These are phyloP conservation scores for Arthrobotrys conoides DNA, from an alignment of 2,329 filamentous ascomycete species.

Conservation along the genomic window DNA sequence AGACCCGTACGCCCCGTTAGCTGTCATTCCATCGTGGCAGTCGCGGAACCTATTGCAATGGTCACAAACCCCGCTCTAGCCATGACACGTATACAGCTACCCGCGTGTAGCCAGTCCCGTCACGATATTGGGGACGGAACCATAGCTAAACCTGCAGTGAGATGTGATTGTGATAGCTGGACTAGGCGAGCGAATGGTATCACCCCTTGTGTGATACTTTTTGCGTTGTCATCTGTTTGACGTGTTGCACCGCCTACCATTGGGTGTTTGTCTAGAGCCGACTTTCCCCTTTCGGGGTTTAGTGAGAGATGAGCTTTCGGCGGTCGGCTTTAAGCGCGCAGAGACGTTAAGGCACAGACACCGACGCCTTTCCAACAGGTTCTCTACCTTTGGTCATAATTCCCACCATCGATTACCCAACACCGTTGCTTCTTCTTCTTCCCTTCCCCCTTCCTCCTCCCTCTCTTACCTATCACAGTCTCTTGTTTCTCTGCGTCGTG, in stretches of 20 bases:
- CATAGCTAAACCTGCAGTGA: constrained; percentile 47
- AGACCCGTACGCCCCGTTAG: constrained; percentile 11
- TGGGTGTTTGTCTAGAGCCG: constrained; percentile 23
- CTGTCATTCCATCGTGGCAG: constrained; percentile 40
- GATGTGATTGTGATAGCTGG: constrained; percentile 60
- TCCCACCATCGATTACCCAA: not conserved
- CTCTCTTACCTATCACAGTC: constrained; percentile 11
- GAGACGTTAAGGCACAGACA: constrained; percentile 14
- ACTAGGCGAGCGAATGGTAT: constrained; percentile 60
- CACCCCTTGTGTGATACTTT: constrained; percentile 41
- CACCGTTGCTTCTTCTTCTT: constrained; percentile 19
- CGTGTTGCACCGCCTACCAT: constrained; percentile 44
- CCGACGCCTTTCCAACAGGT: constrained; percentile 53
- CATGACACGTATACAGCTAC: constrained; percentile 54
- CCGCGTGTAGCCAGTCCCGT: constrained; percentile 57
- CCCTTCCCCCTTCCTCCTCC: not conserved
- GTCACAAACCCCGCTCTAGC: constrained; percentile 34
- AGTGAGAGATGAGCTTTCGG: constrained; percentile 21
- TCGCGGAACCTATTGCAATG: constrained; percentile 35
- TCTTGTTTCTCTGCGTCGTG: constrained; percentile 17
- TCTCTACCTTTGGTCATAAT: constrained; percentile 26
- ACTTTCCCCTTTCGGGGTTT: constrained; percentile 45
- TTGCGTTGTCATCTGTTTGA: constrained; percentile 52
- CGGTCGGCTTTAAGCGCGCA: constrained; percentile 39
- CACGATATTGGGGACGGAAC: constrained; percentile 34